phyloP scores from a whole-genome alignment of 768 basidiomycete species.

The Pulveroboletus sp. region DNA sequence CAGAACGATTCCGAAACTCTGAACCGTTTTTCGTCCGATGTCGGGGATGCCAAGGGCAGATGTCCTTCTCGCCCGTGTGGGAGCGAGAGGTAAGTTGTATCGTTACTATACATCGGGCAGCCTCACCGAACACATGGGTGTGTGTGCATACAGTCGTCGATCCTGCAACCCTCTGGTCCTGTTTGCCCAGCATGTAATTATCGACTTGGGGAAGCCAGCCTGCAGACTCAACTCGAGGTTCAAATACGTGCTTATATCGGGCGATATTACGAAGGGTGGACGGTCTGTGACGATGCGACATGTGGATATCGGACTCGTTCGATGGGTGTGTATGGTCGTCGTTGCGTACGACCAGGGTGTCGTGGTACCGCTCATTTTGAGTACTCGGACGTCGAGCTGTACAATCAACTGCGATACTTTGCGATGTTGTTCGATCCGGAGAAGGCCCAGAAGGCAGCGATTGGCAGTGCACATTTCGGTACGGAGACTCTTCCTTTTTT shows the following conservation, averaged over 20 bases:
- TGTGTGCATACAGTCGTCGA: conserved; percentile 46
- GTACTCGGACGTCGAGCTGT: conserved; percentile 82
- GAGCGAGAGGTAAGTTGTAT: conserved; percentile 48
- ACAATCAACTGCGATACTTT: conserved; percentile 88
- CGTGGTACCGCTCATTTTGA: conserved; percentile 29
- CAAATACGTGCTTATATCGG: conserved; percentile 76
- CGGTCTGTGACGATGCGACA: conserved; percentile 77
- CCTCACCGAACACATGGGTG: background rate
- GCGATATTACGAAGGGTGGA: conserved; percentile 88
- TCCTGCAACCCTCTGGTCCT: conserved; percentile 61
- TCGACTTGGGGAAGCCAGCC: conserved; percentile 49
- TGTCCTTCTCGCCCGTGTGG: conserved; percentile 54
- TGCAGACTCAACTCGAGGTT: conserved; percentile 80
- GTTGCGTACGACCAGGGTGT: conserved; percentile 54
- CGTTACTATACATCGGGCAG: background rate
- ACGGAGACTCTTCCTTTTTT: conserved; percentile 9
- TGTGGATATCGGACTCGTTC: conserved; percentile 84
- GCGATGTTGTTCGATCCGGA: conserved; percentile 70
- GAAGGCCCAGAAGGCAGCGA: conserved; percentile 51
- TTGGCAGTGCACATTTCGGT: conserved; percentile 43
- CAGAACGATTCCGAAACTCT: conserved; percentile 78
- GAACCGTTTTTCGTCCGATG: conserved; percentile 73
- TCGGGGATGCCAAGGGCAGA: conserved; percentile 59
- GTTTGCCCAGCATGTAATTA: conserved; percentile 65
- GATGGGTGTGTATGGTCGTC: conserved; percentile 88